phyloP scores from a whole-genome alignment of 805 yeast genomes.

The Yarrowia divulgata region DNA sequence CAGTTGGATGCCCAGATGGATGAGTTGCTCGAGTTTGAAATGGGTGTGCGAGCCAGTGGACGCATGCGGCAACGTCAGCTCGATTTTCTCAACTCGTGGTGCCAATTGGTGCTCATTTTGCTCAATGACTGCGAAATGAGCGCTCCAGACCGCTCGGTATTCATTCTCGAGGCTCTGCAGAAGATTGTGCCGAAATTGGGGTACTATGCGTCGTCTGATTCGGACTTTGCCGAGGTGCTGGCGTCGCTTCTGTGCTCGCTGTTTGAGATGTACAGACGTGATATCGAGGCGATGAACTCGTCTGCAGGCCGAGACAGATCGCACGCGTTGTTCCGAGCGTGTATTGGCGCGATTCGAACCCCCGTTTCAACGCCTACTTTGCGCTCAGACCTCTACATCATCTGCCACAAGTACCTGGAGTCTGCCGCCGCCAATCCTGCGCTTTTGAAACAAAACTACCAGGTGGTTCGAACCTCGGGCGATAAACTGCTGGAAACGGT shows the following conservation, averaged over 20 bases:
- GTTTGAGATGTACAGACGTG: constrained; percentile 66
- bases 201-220: constrained; percentile 72
- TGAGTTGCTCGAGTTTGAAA: constrained; percentile 56
- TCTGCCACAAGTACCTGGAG: constrained; percentile 67
- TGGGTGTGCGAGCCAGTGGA: constrained; percentile 50
- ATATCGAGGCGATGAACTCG: constrained; percentile 42
- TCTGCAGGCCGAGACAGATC: constrained; percentile 58
- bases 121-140: constrained; percentile 66
- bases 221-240: constrained; percentile 73
- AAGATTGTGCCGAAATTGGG: constrained; percentile 76
- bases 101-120: constrained; percentile 74
- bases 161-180: constrained; percentile 80
- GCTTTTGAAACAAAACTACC: constrained; percentile 56
- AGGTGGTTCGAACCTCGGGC: constrained; percentile 62
- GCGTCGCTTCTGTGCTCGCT: constrained; percentile 77
- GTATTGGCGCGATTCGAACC: constrained; percentile 74
- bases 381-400: constrained; percentile 79
- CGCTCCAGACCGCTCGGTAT: constrained; percentile 58
- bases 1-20: constrained; percentile 40
- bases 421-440: constrained; percentile 35
- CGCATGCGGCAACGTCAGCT: constrained; percentile 57
- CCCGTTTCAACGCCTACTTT: constrained; percentile 71
- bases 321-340: constrained; percentile 73
- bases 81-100: constrained; percentile 80
- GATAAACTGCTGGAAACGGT: constrained; percentile 70